Percentiles rank a stretch among this genome's conserved stretches.
phyloP scores from a whole-genome alignment of 192 early-diverging fungal genomes.

The Entomortierella parvispora region DNA sequence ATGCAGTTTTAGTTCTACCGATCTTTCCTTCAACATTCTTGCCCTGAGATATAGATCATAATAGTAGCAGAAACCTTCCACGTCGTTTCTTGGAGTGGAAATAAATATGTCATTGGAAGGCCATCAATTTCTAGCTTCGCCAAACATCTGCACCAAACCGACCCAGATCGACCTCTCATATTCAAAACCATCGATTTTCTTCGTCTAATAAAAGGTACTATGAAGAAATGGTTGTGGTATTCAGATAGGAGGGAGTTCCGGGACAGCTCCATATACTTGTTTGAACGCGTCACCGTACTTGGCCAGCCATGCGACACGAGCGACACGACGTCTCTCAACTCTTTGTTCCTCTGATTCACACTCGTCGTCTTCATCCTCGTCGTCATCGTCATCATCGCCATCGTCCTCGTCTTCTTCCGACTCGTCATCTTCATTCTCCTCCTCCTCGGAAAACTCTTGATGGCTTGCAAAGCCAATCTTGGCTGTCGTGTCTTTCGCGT shows the following conservation, averaged over 20 bases:
- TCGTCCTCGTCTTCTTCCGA: constrained; percentile 19
- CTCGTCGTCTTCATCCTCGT: constrained; percentile 25
- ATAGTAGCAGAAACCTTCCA: too few relatives aligned
- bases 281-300: constrained; percentile 49
- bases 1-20: constrained; percentile 17
- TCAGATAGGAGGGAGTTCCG: constrained; percentile 43
- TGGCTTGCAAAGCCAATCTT: neutral
- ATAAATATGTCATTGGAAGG: too few relatives aligned
- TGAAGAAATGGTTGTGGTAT: too few relatives aligned
- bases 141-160: too few relatives aligned
- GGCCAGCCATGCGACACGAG: constrained; percentile 36
- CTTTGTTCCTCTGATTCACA: constrained; percentile 32
- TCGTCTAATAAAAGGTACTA: too few relatives aligned
- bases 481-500: neutral
- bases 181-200: too few relatives aligned
- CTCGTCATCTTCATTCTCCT: constrained; percentile 1
- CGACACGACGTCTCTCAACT: constrained; percentile 31
- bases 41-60: too few relatives aligned
- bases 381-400: constrained; percentile 12
- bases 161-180: too few relatives aligned
- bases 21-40: too few relatives aligned
- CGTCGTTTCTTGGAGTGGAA: too few relatives aligned
- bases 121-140: too few relatives aligned
- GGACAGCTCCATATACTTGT: constrained; percentile 42
- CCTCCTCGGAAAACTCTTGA: neutral